Percentiles rank a stretch among this genome's conserved stretches.
Conservation (phyloP, 2,329 filamentous ascomycete genomes). For the Thyridium curvatum region DNA sequence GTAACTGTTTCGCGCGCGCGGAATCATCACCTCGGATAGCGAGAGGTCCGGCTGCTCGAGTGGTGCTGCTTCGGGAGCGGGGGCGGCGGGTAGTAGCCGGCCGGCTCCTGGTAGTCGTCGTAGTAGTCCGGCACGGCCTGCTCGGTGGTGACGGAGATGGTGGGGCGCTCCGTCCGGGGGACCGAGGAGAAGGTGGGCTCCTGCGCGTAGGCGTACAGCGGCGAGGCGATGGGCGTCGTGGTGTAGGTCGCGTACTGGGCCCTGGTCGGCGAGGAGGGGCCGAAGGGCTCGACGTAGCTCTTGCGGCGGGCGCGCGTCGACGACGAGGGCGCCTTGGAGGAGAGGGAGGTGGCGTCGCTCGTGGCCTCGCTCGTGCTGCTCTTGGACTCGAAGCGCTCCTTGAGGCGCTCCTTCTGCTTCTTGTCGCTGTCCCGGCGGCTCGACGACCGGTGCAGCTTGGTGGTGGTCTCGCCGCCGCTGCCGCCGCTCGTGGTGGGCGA, state of each 20-base stretch:
- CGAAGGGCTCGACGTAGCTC: conserved; percentile 22
- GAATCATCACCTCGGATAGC: background rate
- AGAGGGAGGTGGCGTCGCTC: background rate
- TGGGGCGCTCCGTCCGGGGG: conserved; percentile 12
- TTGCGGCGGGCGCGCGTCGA: conserved; percentile 13
- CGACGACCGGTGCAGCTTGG: conserved; percentile 2
- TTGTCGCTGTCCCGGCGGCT: conserved; percentile 13
- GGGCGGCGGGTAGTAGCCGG: conserved; percentile 10
- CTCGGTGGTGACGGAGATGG: conserved; percentile 10
- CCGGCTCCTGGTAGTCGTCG: conserved; percentile 11
- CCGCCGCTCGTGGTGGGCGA: conserved; percentile 10
- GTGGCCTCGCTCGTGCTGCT: background rate
- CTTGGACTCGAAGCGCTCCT: conserved; percentile 18
- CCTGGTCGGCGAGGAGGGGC: conserved; percentile 9
- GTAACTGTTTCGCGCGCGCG: too few species aligned
- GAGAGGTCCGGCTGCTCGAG: background rate
- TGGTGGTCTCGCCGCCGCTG: conserved; percentile 10
- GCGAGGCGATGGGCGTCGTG: conserved; percentile 4
- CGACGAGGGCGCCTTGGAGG: conserved; percentile 2
- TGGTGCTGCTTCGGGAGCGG: conserved; percentile 2
- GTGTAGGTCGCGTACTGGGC: conserved; percentile 2
- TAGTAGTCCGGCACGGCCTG: conserved; percentile 7
- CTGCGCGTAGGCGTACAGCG: conserved; percentile 7
- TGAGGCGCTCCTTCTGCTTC: conserved; percentile 19
- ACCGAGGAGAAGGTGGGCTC: conserved; percentile 9